Base-by-base conservation (phyloP, 2,329 filamentous ascomycete species). In the Arthrobotrys iridis region DNA sequence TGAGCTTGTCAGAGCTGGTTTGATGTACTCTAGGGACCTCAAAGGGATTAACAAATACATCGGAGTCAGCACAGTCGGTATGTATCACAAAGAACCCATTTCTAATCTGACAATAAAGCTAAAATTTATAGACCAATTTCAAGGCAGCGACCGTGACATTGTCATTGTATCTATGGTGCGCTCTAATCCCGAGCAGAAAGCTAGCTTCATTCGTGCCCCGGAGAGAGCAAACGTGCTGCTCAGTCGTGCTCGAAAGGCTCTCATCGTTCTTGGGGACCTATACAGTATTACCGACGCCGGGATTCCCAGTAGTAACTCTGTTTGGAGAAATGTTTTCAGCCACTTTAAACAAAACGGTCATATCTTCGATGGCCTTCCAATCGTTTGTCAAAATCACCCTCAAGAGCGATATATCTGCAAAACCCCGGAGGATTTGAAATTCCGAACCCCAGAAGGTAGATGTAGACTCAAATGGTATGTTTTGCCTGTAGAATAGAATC, bases 111-210 rank as follows among this genome's bases (percentile, higher is more conserved):
- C 3, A 8, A 37, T 11, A 6, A 35, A 13, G 10, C 50, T 55
- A 24, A 63, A 10, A 15, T 24, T 4, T 24, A 10, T 15, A 48
- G 58, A 59, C 11, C 93, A 93, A 75, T 93, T 91, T 68, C 91
- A 93, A 80, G 90, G 91, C 0, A 91, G 93, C 79, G 91, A 93
- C 77, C 88, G 87, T 37, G 87, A 93, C 0, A 89, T 93, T 13
- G 88, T 93, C 0, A 86, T 93, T 5, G 87, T 84, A 0, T 90
- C 88, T 0, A 80, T 93, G 8, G 91, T 89, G 0, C 83, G 91
- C 3, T 90, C 90, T 80, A 93, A 93, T 76, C 68, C 78, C 0
- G 79, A 79, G 0, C 86, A 87, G 0, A 88, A 92, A 0, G 91
- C 93, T 28, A 91, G 91, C 0, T 84, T 88, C 0, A 87, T 87